Evolutionary conservation across 257 asterid genomes (phyloP).

Genomic region (Solanum lycopersicoides): DNA sequence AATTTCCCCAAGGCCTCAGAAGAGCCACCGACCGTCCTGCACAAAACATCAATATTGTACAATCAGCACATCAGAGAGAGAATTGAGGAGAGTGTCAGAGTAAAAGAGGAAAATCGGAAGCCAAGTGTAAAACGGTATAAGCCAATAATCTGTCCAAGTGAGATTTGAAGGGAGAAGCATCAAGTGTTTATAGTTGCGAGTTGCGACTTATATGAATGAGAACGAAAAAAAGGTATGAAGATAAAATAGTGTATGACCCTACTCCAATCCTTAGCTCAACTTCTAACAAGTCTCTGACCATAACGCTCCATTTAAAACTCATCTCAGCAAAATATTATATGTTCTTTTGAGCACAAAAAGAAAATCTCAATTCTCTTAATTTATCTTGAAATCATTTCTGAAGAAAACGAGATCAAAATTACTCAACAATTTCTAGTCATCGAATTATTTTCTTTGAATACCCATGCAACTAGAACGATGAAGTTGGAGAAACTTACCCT

Average conservation of each 20-base stretch:
- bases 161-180: neutral
- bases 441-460: neutral
- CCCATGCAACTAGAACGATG: neutral
- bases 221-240: neutral
- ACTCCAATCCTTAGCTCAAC: neutral
- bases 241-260: neutral
- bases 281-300: neutral
- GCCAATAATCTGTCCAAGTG: neutral
- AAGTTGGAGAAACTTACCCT: constrained; percentile 37
- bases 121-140: neutral
- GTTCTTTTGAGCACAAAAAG: neutral
- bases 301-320: neutral
- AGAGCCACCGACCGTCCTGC: no score
- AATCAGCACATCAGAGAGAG: neutral
- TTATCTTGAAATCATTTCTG: neutral
- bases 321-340: neutral
- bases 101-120: neutral
- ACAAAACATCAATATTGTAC: neutral
- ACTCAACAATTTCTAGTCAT: neutral
- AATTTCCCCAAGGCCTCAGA: no score
- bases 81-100: neutral
- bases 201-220: neutral
- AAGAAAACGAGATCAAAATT: neutral
- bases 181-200: neutral
- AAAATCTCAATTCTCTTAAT: neutral